These are phyloP conservation scores for Allium fistulosum DNA, from an alignment of 106 monocot species.

Conservation along the genomic window DNA sequence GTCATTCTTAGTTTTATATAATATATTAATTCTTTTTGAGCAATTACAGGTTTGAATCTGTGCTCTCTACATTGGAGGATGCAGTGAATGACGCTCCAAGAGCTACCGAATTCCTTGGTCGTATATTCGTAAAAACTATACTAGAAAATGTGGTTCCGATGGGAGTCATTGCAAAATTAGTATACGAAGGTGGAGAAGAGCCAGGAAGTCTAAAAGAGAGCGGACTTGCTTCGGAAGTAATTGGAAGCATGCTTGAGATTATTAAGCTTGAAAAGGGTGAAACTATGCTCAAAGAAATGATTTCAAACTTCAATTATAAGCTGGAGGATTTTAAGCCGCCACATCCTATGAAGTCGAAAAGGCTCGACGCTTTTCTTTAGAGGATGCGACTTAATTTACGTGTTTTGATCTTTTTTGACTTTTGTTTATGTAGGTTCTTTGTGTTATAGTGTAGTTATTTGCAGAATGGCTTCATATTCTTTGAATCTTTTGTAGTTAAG, in stretches of 20 bases:
- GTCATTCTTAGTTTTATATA: no score
- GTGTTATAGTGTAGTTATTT: slow-evolving; percentile 4
- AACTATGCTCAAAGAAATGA: slow-evolving; percentile 33
- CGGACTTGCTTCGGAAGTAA: slow-evolving; percentile 67
- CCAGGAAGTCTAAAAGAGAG: slow-evolving; percentile 51
- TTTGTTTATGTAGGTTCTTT: background rate
- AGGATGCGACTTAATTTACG: background rate
- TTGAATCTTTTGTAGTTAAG: background rate
- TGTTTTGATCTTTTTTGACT: background rate
- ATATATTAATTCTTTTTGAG: no score
- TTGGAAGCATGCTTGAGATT: slow-evolving; percentile 49
- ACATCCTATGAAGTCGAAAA: slow-evolving; percentile 24
- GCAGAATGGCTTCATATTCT: slow-evolving; percentile 9
- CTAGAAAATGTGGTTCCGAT: slow-evolving; percentile 48
- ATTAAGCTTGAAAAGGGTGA: slow-evolving; percentile 71
- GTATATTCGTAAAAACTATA: slow-evolving; percentile 51
- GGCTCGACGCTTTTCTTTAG: slow-evolving; percentile 64
- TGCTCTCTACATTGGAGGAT: slow-evolving; percentile 70
- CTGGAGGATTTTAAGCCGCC: slow-evolving; percentile 59
- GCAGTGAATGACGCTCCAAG: slow-evolving; percentile 81
- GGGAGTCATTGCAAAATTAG: slow-evolving; percentile 47
- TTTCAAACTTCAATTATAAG: slow-evolving; percentile 22
- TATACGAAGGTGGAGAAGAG: slow-evolving; percentile 76
- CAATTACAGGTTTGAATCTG: slow-evolving; percentile 50
- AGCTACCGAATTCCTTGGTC: slow-evolving; percentile 83